Base-by-base conservation (phyloP, 2,329 filamentous ascomycete species). In the Periconia sp. region DNA sequence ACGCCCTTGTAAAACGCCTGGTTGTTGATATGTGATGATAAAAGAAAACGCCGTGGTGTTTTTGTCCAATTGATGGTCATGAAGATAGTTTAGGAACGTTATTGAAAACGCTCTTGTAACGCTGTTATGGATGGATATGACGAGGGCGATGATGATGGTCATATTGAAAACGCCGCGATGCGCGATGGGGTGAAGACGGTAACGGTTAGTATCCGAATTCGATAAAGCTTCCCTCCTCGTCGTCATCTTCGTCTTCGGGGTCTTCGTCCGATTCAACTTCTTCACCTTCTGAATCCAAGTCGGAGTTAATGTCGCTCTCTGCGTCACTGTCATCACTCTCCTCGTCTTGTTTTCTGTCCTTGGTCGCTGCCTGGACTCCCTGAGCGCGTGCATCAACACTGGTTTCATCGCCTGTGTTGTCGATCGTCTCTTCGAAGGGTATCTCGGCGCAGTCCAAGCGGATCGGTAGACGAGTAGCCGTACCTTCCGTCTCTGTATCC, bases 241-340 rank as follows among this genome's bases (percentile, higher is more conserved):
- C 23, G 15, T 46, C 44, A 6, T 46, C 20, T 9, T 30, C 43
- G 5, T 45, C 35, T 11, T 20, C 19, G 15, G 37, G 13, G 10
- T 40, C 37, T 3, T 5, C 41, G 17, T 42, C 41, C 6, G 17
- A 7, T n/a, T 42, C 13, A n/a, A 11, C 8, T 3, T 44, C 42
- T 9, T 31, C 20, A 11, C 33, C 43, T 3, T 45, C 43, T 30
- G 13, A 19, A n/a, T 45, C 42, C 42, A 14, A n/a, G 13, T 45
- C 43, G 23, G 5, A 23, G 23, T 1, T 42, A n/a, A 13, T 35
- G 3, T 43, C 47, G 6, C 41, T 42, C 14, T 53, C 47, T 2
- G 48, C 50, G n/a, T 49, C 51, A n/a, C 45, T 20, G 15, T 53
- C 51, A 19, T 47, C 40, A 15, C 42, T 40, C 7, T 50, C 47